A percentile compares a stretch with the other conserved stretches of the same genome.
Evolutionary conservation across 2,329 filamentous ascomycete species (phyloP).

Genomic region (Atkinsonella hypoxylon): DNA sequence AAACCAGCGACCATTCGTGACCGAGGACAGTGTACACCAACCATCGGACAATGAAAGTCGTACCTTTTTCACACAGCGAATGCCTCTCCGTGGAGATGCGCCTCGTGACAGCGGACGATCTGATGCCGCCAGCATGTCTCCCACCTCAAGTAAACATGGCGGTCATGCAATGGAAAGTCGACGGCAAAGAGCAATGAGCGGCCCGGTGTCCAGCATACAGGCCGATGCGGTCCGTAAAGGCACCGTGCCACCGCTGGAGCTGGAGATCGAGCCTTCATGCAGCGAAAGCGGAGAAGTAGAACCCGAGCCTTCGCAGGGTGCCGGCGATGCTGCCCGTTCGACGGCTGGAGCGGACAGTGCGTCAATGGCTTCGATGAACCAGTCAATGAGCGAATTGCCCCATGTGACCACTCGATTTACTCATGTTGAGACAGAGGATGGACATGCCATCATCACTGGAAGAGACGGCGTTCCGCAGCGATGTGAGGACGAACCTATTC

Average conservation of each 20-base stretch:
- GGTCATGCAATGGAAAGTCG: constrained; percentile 9
- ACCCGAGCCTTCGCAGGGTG: neutral
- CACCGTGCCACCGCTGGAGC: constrained; percentile 21
- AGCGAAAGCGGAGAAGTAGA: constrained; percentile 17
- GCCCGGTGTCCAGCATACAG: constrained; percentile 32
- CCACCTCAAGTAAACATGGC: constrained; percentile 5
- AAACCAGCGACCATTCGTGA: constrained; percentile 24
- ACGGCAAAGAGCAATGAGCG: constrained; percentile 24
- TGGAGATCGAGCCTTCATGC: constrained; percentile 21
- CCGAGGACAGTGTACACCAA: constrained; percentile 27
- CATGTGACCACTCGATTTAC: constrained; percentile 65
- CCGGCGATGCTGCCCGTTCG: neutral
- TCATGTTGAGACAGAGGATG: constrained; percentile 63
- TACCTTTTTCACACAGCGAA: constrained; percentile 18
- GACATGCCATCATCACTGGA: constrained; percentile 74
- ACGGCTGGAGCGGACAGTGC: constrained; percentile 6
- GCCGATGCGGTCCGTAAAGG: constrained; percentile 29
- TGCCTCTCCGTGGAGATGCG: constrained; percentile 18
- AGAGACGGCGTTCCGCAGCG: constrained; percentile 60
- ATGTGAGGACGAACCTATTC: constrained; percentile 87
- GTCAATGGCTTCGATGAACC: constrained; percentile 11
- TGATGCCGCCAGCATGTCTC: constrained; percentile 15
- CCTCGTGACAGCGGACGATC: constrained; percentile 15
- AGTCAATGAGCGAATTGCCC: constrained; percentile 23
- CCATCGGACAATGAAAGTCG: constrained; percentile 20